A percentile compares a stretch with the other conserved stretches of the same genome.
phyloP scores from a whole-genome alignment of 306 rosid species.

The Vicia sativa region DNA sequence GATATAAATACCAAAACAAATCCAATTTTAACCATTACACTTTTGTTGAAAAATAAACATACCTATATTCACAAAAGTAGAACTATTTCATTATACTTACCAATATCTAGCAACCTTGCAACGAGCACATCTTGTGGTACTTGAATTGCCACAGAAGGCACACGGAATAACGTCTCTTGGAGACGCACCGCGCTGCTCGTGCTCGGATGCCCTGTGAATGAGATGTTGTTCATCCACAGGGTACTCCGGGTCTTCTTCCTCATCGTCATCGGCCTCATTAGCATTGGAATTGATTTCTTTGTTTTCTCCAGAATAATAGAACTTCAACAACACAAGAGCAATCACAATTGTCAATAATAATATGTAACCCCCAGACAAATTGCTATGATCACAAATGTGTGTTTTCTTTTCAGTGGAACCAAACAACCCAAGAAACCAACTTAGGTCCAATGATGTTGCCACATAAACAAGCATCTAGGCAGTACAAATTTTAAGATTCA shows the following conservation, averaged over 20 bases:
- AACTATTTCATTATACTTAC: constrained; percentile 29
- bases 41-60: not conserved
- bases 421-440: constrained; percentile 34
- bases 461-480: constrained; percentile 38
- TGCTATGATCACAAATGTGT: constrained; percentile 17
- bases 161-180: constrained; percentile 16
- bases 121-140: constrained; percentile 44
- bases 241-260: not conserved
- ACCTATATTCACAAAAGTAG: no score
- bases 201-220: not conserved
- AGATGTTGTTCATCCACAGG: not conserved
- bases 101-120: constrained; percentile 51
- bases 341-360: constrained; percentile 16
- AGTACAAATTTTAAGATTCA: not conserved
- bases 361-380: not conserved
- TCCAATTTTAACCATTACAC: not conserved
- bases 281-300: not conserved
- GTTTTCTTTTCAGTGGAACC: constrained; percentile 30
- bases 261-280: constrained; percentile 23
- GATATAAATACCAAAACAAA: constrained; percentile 11
- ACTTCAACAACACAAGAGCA: constrained; percentile 2
- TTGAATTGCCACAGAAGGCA: constrained; percentile 33
- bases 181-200: not conserved
- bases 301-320: not conserved
- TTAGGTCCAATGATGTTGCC: constrained; percentile 29